Conservation (phyloP, 2,329 filamentous ascomycete genomes). For the Aspergillus proliferans region DNA sequence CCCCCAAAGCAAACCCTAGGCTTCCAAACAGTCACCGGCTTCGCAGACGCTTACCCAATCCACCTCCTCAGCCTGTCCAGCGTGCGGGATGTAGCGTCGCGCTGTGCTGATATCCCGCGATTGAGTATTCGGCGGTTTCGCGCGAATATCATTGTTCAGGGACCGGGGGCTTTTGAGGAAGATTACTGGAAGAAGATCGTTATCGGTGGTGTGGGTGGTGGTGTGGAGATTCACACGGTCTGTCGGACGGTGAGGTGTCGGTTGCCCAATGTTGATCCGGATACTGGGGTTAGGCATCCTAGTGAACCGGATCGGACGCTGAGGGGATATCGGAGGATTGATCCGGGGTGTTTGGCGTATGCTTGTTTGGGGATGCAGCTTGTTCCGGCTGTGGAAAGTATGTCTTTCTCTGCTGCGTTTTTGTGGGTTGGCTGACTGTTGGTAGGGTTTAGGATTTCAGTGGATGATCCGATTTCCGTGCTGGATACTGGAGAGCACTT, state of each 20-base stretch:
- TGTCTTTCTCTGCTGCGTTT: conserved; percentile 5
- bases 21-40: conserved; percentile 49
- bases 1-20: conserved; percentile 47
- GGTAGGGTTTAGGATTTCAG: conserved; percentile 28
- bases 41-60: conserved; percentile 55
- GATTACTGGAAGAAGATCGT: conserved; percentile 52
- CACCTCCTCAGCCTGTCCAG: conserved; percentile 52
- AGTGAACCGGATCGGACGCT: conserved; percentile 46
- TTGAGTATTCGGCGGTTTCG: conserved; percentile 52
- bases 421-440: neutral
- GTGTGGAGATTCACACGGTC: conserved; percentile 40
- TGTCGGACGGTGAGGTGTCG: conserved; percentile 55
- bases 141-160: conserved; percentile 53
- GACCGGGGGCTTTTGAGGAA: conserved; percentile 49
- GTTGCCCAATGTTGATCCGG: conserved; percentile 54
- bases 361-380: conserved; percentile 52
- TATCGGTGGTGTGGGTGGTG: conserved; percentile 25
- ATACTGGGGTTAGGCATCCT: conserved; percentile 45
- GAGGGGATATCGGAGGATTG: conserved; percentile 46
- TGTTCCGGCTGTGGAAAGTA: conserved; percentile 27
- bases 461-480: conserved; percentile 36
- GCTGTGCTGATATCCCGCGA: conserved; percentile 35
- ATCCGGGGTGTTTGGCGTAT: conserved; percentile 43
- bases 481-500: conserved; percentile 38
- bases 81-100: conserved; percentile 45